Evolutionary conservation across 2,329 filamentous ascomycete species (phyloP), one percentile per base, ranked within the genome.

Genomic region (Aspergillus costaricaensis): DNA sequence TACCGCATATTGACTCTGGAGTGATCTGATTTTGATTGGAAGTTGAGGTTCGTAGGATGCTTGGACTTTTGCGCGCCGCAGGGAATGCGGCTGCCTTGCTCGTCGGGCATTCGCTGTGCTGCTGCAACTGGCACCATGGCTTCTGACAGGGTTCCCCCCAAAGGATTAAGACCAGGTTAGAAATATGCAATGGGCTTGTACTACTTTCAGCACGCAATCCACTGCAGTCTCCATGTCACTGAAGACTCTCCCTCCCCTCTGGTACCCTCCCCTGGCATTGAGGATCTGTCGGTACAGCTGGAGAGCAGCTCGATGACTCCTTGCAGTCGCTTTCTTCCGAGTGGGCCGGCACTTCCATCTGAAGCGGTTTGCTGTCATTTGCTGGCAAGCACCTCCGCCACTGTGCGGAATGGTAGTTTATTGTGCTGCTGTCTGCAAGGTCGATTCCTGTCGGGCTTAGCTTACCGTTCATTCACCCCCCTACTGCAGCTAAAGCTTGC

Each of bases 351-450:
- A 15, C 19, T 43, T 36, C 32, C 32, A 27, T 48, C n/a, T 15
- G 10, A 3, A 14, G 25, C 36, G 17, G 23, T 5, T 9, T 41
- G 12, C 50, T 57, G 23, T 53, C 10, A 65, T 64, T 64, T 38
- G 64, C 60, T 62, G 62, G 64, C 50, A 62, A 17, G 25, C 30
- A 60, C 41, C 39, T 59, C 64, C 64, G 62, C 60, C 47, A 58
- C 55, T 55, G 39, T 53, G 57, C 55, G 57, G 55, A 56, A 39
- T 44, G 52, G 56, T 54, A 63, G 41, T 52, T 58, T 62, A 63
- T 39, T 55, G 44, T 41, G 39, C 19, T 41, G 9, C 43, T 17
- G 12, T 6, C 36, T 44, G 7, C 9, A 44, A 27, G 21, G 47
- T 8, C 9, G 23, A 32, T n/a, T 49, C 19, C 47, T 27, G 25